These are phyloP conservation scores for Linanthus parryae DNA, from an alignment of 148 eudicot species.

Conservation along the genomic window DNA sequence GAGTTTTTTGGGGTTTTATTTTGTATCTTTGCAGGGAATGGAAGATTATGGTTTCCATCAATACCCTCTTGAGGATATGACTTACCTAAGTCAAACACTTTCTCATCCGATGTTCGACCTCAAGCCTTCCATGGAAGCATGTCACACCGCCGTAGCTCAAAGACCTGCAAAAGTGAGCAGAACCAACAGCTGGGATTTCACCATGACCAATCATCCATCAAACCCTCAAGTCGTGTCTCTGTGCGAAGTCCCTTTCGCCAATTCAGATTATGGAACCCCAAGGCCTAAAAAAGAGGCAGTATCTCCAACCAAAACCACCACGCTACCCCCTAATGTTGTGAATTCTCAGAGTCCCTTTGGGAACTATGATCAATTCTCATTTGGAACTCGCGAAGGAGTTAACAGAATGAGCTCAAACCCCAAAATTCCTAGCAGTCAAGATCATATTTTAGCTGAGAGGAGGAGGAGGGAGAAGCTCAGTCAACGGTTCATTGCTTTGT, in stretches of 20 bases:
- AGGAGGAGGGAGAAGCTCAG: slow-evolving; percentile 58
- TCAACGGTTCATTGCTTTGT: slow-evolving; percentile 53
- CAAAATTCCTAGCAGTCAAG: slow-evolving; percentile 33
- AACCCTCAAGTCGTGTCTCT: slow-evolving; percentile 15
- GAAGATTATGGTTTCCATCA: slow-evolving; percentile 43
- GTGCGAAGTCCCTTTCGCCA: slow-evolving; percentile 22
- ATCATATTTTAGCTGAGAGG: slow-evolving; percentile 61
- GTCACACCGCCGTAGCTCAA: slow-evolving; percentile 7
- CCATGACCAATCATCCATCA: slow-evolving; percentile 8
- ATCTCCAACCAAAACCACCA: slow-evolving; percentile 38
- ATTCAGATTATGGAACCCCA: slow-evolving; percentile 22
- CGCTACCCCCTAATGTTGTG: too few relatives aligned
- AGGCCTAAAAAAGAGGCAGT: slow-evolving; percentile 9
- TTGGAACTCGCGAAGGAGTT: slow-evolving; percentile 22
- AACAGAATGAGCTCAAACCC: slow-evolving; percentile 13
- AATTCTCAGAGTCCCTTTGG: slow-evolving; percentile 20
- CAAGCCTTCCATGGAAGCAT: slow-evolving; percentile 16
- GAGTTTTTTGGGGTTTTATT: too few relatives aligned
- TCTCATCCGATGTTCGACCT: slow-evolving; percentile 23
- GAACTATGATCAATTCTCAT: slow-evolving; percentile 18
- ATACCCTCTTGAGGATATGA: slow-evolving; percentile 39
- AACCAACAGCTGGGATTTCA: slow-evolving; percentile 15
- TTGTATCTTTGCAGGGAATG: slow-evolving; percentile 42
- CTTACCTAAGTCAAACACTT: slow-evolving; percentile 13
- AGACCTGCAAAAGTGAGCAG: slow-evolving; percentile 25